Evolutionary conservation across 2,329 filamentous ascomycete genomes (phyloP).

Genomic region (Eurotiales sp.): DNA sequence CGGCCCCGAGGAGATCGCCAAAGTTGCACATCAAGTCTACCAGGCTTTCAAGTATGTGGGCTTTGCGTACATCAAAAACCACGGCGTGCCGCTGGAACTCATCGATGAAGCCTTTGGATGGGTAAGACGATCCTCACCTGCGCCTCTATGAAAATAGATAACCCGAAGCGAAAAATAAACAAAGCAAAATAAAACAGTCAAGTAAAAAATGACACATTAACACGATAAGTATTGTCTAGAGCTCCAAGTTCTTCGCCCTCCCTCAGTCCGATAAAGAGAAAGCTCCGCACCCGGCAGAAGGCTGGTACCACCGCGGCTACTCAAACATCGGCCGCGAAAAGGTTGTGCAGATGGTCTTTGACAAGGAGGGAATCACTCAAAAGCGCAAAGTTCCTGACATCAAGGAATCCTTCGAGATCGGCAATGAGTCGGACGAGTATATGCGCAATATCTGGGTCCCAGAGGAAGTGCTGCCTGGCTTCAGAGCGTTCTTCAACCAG

Average conservation of each 20-base stretch:
- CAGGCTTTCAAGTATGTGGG: constrained; percentile 78
- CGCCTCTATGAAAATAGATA: background rate
- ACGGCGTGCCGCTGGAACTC: constrained; percentile 61
- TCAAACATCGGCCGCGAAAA: constrained; percentile 69
- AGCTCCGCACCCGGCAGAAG: constrained; percentile 54
- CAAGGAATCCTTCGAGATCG: constrained; percentile 61
- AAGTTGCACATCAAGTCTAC: constrained; percentile 68
- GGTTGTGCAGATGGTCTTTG: constrained; percentile 54
- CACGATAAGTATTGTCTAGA: background rate
- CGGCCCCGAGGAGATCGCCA: constrained; percentile 55
- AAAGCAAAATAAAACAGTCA: background rate
- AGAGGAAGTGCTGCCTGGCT: constrained; percentile 54
- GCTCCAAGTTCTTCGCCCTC: constrained; percentile 60
- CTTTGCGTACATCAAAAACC: constrained; percentile 83
- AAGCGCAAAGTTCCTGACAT: constrained; percentile 52
- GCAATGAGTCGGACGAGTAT: constrained; percentile 55
- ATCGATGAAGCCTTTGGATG: constrained; percentile 59
- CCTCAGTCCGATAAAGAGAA: constrained; percentile 65
- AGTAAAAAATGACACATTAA: background rate
- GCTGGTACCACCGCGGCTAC: constrained; percentile 62
- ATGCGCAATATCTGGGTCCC: constrained; percentile 76
- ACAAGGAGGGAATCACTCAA: constrained; percentile 54
- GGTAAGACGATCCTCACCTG: background rate
- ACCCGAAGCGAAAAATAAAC: background rate
- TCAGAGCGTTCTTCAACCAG: constrained; percentile 65